Evolutionary conservation across 129 eudicot genomes (phyloP).

Genomic region (Pittosporum tobira): DNA sequence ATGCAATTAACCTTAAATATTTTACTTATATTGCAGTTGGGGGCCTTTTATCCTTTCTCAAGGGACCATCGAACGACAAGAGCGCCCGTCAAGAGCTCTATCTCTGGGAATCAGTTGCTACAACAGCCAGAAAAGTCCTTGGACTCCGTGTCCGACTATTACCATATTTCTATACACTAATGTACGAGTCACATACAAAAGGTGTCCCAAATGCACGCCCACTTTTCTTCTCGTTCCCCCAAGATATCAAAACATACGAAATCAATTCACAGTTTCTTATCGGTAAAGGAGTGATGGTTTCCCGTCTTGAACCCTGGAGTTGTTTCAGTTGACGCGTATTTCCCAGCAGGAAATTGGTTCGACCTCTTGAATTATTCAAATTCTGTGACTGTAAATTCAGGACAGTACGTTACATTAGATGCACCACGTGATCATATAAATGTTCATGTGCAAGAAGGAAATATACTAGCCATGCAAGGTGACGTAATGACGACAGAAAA

Average conservation of each 20-base stretch:
- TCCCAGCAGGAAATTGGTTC: slow-evolving; percentile 87
- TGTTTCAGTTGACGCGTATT: slow-evolving; percentile 52
- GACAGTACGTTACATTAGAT: slow-evolving; percentile 34
- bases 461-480: slow-evolving; percentile 63
- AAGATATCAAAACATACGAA: slow-evolving; percentile 51
- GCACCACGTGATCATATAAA: slow-evolving; percentile 71
- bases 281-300: slow-evolving; percentile 66
- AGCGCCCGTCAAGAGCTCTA: slow-evolving; percentile 64
- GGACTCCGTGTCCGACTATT: slow-evolving; percentile 66
- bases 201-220: slow-evolving; percentile 85
- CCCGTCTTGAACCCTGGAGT: slow-evolving; percentile 51
- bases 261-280: slow-evolving; percentile 69
- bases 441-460: slow-evolving; percentile 74
- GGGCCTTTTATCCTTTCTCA: slow-evolving; percentile 88
- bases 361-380: slow-evolving; percentile 51
- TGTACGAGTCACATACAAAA: slow-evolving; percentile 70
- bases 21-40: slow-evolving; percentile 57
- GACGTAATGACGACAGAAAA: slow-evolving; percentile 63
- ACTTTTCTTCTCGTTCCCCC: slow-evolving; percentile 70
- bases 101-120: slow-evolving; percentile 79
- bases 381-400: slow-evolving; percentile 27
- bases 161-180: slow-evolving; percentile 65
- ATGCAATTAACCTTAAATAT: too few species aligned
- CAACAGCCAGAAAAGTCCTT: slow-evolving; percentile 60
- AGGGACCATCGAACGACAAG: slow-evolving; percentile 49